These are phyloP conservation scores for Catharanthus roseus DNA, from an alignment of 257 asterid genomes.

Conservation along the genomic window DNA sequence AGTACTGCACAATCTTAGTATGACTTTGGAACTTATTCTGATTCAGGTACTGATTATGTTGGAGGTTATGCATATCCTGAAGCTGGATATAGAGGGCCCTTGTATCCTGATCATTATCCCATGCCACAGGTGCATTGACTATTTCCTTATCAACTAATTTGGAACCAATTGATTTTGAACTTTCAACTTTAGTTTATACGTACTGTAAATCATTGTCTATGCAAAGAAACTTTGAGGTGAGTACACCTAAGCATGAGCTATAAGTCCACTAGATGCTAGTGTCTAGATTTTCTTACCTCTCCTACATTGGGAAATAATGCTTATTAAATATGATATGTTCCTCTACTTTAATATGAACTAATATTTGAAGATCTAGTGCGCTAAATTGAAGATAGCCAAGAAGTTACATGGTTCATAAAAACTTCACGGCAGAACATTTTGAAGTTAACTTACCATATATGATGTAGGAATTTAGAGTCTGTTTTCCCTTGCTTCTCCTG, in stretches of 20 bases:
- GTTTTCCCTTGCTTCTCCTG: neutral
- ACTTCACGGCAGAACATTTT: neutral
- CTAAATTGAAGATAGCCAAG: neutral
- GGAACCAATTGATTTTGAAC: neutral
- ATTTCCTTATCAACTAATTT: neutral
- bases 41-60: conserved; percentile 43
- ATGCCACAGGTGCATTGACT: conserved; percentile 40
- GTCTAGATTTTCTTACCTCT: neutral
- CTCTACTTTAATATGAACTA: neutral
- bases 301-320: too few species aligned
- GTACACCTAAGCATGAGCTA: neutral
- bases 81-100: conserved; percentile 39
- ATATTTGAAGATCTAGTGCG: neutral
- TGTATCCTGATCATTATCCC: conserved; percentile 29
- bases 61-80: conserved; percentile 31
- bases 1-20: neutral
- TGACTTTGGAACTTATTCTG: conserved; percentile 8
- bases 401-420: neutral
- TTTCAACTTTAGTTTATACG: neutral
- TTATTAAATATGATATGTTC: neutral
- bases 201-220: neutral
- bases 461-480: neutral
- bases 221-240: neutral
- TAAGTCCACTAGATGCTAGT: too few species aligned
- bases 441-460: neutral